Evolutionary conservation across 2,329 filamentous ascomycete species (phyloP), one percentile per base, ranked within the genome.

Genomic region (Xylaria sp.): DNA sequence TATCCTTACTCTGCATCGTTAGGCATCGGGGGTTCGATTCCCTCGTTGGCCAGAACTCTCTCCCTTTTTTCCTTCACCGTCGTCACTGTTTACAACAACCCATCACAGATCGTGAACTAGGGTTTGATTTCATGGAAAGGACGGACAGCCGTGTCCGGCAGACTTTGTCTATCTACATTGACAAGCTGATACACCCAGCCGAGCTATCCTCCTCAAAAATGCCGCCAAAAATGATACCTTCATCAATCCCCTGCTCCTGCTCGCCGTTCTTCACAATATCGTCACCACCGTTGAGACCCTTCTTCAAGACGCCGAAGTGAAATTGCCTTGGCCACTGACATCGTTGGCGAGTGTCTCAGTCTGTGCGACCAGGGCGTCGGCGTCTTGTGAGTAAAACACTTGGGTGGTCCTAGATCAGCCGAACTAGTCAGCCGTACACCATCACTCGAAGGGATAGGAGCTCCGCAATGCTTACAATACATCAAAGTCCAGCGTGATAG

Each of bases 191-290:
- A 54, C 61, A 58, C 31, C 58, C 61, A 35, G 3, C 53, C 3
- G 53, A 61, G 25, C 53, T 61, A 31, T 61, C 53, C 50, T 61
- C 53, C 33, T 57, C 61, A n/a, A 61, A 57, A 33, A 61, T 57
- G 15, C 61, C 57, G 35, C 61, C 52, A 14, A 61, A 57, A 35
- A 64, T 57, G 40, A 61, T 50, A 7, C 57, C 51, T 40, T 60
- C 57, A 11, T 63, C 40, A 11, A 63, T 60, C 12, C 21, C 61
- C 7, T 12, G 31, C 37, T 60, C 56, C 46, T 60, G 56, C 25
- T 60, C 56, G 21, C 61, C 57, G n/a, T 60, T 52, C 51, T 55
- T 60, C 3, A 63, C 51, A 15, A 60, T 60, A 31, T 60, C 50
- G 21, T 63, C 45, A 1, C 61, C 57, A 23, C 57, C 55, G 12